Evolutionary conservation across 148 eudicot species (phyloP), one percentile per base, ranked within the genome.

Genomic region (Camellia sinensis): DNA sequence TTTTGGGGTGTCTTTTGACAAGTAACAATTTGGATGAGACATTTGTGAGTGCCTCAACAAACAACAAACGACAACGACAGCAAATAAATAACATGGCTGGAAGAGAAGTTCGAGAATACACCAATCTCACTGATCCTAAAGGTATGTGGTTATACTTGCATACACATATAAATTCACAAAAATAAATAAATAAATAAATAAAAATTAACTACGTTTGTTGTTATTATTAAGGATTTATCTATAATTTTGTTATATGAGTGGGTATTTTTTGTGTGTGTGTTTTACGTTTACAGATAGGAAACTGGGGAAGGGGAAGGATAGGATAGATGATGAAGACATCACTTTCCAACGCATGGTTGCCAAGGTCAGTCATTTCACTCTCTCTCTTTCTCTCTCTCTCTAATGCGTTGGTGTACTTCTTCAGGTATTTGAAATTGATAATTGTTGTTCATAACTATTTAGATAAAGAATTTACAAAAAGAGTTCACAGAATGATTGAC

Each of bases 341-440:
- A 88, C 99, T 70, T 96, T 96, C 79, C 99, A 93, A 84, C 95
- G 98, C 72, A 96, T 96, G 99, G 98, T 96, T 78, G 93, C 99
- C 69, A 96, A 96, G 99, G 99, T 96, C 93, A 92, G 97, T 87
- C 86, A 72, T 74, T 78, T 78, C 82, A 52, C 78, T 83, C 86
- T 71, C 75, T 45, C 61, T 45, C 86, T 71, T 71, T 45, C 61
- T 45, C 54, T 29, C 72, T 73, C 56, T 73, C 62, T 45, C 29
- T 70, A 48, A 70, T 40, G 29, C 21, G 40, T 73, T 15, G 19
- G 12, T 29, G 37, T 62, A 4, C 13, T 59, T 67, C 21, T 65
- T 67, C 12, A 19, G 22, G 14, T 17, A 72, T 40, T 52, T 4
- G 37, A 8, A 66, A 67, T 80, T 74, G 21, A 12, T 53, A 80